Conservation (phyloP, 805 yeast genomes). For the Monosporozyma solicola region DNA sequence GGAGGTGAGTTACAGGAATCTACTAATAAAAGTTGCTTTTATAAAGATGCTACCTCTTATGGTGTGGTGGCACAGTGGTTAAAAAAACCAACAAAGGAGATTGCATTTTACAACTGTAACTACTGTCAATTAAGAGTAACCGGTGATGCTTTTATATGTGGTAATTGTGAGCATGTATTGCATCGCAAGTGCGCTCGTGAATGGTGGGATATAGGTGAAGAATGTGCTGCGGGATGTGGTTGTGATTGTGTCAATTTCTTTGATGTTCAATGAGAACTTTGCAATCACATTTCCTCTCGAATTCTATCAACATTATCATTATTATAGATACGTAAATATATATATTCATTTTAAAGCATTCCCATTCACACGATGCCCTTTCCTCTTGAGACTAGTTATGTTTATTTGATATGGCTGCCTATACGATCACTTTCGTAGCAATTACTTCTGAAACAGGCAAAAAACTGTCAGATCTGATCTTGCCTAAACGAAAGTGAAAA, state of each 20-base stretch:
- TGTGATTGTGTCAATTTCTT: constrained; percentile 48
- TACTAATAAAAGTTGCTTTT: background rate
- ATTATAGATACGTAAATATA: background rate
- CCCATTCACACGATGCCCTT: background rate
- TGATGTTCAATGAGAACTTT: constrained; percentile 8
- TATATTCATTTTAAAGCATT: background rate
- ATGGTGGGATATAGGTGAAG: constrained; percentile 60
- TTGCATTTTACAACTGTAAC: constrained; percentile 41
- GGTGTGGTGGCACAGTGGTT: constrained; percentile 17
- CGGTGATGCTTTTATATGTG: constrained; percentile 58
- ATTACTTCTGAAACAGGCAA: background rate
- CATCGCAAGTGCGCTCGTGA: constrained; percentile 70
- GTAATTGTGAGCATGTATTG: constrained; percentile 65
- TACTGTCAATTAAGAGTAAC: constrained; percentile 55
- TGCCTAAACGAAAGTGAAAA: background rate
- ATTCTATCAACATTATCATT: background rate
- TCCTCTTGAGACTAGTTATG: background rate
- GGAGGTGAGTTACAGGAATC: background rate
- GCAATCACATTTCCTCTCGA: no score
- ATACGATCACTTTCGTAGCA: background rate
- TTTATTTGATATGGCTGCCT: background rate
- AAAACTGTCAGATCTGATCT: background rate
- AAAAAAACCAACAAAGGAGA: constrained; percentile 1
- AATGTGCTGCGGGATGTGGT: constrained; percentile 84
- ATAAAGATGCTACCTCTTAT: constrained; percentile 1